Evolutionary conservation across 2,329 filamentous ascomycete genomes (phyloP), one percentile per base, ranked within the genome.

Genomic region (Scedosporium dehoogii): DNA sequence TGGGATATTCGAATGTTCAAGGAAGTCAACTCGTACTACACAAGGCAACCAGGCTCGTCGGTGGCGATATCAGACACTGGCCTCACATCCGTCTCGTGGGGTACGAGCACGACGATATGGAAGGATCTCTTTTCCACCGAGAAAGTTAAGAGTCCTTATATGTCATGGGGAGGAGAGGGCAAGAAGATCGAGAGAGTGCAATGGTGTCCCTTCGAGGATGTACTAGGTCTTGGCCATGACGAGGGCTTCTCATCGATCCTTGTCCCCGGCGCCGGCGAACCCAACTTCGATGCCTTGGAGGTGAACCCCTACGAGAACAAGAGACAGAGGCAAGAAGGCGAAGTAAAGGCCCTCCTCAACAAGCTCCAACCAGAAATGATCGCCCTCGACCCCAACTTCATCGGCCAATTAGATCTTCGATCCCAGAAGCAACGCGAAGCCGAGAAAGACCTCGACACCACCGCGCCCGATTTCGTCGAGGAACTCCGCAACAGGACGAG

Each of bases 301-400:
- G 81, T 87, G 68, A 99, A 99, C 79, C 94, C 94, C 41, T 97
- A 93, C 82, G 94, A 97, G 77, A 96, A 89, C 61, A 83, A 81
- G 70, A 96, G 94, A 77, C 92, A 97, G 77, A 85, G 94, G 69
- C 92, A 96, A 74, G 94, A 99, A 75, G 83, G 84, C 59, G 94
- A 99, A 75, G 92, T 99, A 73, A 91, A 90, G 78, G 81, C 84
- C 12, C 81, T 99, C 66, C 85, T 99, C 69, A 96, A 96, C 81
- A 99, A 99, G 79, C 81, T 99, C 58, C 86, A 92, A 70, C 93
- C 94, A 3, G 93, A 96, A 71, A 99, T 97, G 91, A 99, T 99
- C 66, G 90, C 91, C 1, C 80, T 99, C 23, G 88, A 99, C 72
- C 93, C 94, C 68, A 89, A 94, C 74, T 96, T 92, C 71, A 85